phyloP scores from a whole-genome alignment of 495 filamentous ascomycete genomes.

The Delitschia confertaspora region DNA sequence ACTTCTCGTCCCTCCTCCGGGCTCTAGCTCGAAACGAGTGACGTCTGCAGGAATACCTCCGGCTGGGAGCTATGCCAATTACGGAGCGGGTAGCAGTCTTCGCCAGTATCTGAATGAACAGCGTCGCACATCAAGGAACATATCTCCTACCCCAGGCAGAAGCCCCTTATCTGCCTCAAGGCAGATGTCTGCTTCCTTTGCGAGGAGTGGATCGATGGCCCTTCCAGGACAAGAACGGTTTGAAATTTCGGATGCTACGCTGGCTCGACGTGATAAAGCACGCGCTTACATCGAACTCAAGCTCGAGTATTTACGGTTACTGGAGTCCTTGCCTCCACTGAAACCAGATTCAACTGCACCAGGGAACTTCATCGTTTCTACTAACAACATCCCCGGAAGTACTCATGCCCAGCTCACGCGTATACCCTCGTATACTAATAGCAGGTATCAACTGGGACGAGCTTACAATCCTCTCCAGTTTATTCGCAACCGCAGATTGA shows the following conservation, averaged over 20 bases:
- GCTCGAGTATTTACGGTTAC: conserved; percentile 67
- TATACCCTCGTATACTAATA: conserved; percentile 19
- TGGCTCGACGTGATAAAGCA: conserved; percentile 69
- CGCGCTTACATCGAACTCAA: conserved; percentile 69
- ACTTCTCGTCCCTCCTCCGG: conserved; percentile 18
- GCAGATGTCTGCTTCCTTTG: conserved; percentile 13
- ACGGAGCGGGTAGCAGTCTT: conserved; percentile 44
- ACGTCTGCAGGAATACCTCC: conserved; percentile 42
- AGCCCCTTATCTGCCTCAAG: conserved; percentile 7
- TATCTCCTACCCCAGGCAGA: conserved; percentile 47
- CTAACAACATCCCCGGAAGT: conserved; percentile 30
- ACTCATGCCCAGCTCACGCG: conserved; percentile 27
- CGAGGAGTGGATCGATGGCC: conserved; percentile 7
- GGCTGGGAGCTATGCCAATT: conserved; percentile 16
- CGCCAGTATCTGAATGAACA: conserved; percentile 60
- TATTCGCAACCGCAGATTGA: conserved; percentile 73
- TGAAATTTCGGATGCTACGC: conserved; percentile 66
- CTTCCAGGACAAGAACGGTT: conserved; percentile 24
- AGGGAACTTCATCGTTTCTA: conserved; percentile 27
- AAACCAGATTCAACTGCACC: conserved; percentile 39
- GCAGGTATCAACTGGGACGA: conserved; percentile 43
- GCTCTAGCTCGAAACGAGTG: conserved; percentile 46
- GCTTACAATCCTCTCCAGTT: conserved; percentile 80
- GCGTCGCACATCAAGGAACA: conserved; percentile 47
- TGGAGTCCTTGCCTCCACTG: conserved; percentile 66